phyloP scores from a whole-genome alignment of 164 flowering plant species.

The Stephania yunnanensis region DNA sequence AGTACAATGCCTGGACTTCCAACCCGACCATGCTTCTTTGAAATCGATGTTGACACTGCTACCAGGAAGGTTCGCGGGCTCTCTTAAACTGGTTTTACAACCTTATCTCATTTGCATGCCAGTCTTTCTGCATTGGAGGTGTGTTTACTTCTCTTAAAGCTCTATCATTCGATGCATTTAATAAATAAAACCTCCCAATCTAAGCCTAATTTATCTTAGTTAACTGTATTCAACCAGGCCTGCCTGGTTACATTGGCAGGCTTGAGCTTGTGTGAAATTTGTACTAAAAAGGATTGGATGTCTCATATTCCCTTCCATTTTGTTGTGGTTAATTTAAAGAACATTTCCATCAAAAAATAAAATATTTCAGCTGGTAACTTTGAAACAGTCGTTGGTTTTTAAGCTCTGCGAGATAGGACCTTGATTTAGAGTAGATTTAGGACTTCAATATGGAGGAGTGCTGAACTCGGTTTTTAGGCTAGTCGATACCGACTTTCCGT shows the following conservation, averaged over 20 bases:
- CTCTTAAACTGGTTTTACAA: slow-evolving; percentile 33
- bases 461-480: too few species aligned
- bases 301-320: background rate
- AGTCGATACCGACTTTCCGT: too few species aligned
- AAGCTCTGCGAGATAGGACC: too few species aligned
- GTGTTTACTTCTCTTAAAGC: background rate
- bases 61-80: slow-evolving; percentile 89
- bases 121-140: background rate
- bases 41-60: slow-evolving; percentile 76
- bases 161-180: background rate
- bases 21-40: slow-evolving; percentile 95
- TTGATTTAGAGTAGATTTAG: too few species aligned
- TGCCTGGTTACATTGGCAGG: background rate
- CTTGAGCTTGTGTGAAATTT: background rate
- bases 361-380: background rate
- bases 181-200: background rate
- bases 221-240: background rate
- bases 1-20: slow-evolving; percentile 99
- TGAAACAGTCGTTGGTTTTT: too few species aligned
- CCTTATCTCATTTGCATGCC: background rate
- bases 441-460: too few species aligned
- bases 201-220: background rate
- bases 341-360: background rate
- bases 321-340: background rate
- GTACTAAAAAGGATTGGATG: background rate